These are phyloP conservation scores for Scheffersomyces parashehatae DNA, from an alignment of 1,139 yeast species.

Conservation along the genomic window DNA sequence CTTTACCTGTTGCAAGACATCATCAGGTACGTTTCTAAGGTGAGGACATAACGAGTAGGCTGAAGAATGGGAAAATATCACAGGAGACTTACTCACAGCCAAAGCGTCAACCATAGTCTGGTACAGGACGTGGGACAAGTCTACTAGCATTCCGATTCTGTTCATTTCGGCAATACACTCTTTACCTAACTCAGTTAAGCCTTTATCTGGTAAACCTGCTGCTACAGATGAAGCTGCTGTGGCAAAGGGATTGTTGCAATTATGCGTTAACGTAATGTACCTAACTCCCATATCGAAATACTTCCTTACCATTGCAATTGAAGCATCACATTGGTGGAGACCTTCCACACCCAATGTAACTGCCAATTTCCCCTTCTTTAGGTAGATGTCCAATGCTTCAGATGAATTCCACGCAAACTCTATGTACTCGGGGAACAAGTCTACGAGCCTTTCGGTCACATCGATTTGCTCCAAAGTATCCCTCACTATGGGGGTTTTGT, in stretches of 20 bases:
- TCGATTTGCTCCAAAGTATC: constrained; percentile 57
- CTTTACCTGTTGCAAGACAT: constrained; percentile 38
- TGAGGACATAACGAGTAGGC: constrained; percentile 37
- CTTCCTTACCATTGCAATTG: constrained; percentile 49
- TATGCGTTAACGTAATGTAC: constrained; percentile 34
- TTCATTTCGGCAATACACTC: too few relatives aligned
- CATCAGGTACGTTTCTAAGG: constrained; percentile 52
- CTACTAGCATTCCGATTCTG: too few relatives aligned
- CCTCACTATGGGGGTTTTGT: constrained; percentile 41
- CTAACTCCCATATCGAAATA: constrained; percentile 51
- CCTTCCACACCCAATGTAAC: constrained; percentile 56
- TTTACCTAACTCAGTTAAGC: too few relatives aligned
- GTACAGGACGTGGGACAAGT: too few relatives aligned
- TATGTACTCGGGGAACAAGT: constrained; percentile 36
- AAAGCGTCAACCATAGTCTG: too few relatives aligned
- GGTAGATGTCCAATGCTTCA: constrained; percentile 37
- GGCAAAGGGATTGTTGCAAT: too few relatives aligned
- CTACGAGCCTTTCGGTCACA: constrained; percentile 44
- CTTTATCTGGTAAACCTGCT: too few relatives aligned
- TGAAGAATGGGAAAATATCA: too few relatives aligned
- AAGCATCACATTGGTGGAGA: constrained; percentile 50
- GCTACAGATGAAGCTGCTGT: too few relatives aligned
- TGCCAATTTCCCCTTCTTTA: constrained; percentile 34
- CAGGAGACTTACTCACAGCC: too few relatives aligned
- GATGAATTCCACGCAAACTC: constrained; percentile 37